These are phyloP conservation scores for Trypanosoma lewisi DNA, from an alignment of 208 protist species.

Conservation along the genomic window DNA sequence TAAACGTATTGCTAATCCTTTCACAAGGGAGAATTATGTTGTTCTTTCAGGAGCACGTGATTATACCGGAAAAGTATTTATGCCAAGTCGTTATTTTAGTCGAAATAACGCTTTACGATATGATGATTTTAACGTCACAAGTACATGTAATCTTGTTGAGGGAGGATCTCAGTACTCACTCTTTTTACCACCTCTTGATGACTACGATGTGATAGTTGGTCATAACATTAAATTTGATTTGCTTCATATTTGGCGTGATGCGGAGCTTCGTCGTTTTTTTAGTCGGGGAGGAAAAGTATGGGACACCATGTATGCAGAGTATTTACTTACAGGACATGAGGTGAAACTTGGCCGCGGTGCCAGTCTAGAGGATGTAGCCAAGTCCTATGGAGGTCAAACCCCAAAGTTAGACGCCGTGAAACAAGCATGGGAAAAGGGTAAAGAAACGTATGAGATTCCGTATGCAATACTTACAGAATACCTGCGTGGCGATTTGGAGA, in stretches of 20 bases:
- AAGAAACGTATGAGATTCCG: constrained; percentile 89
- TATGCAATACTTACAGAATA: constrained; percentile 84
- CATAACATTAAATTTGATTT: constrained; percentile 95
- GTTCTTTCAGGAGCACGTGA: constrained; percentile 87
- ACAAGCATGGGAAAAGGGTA: constrained; percentile 85
- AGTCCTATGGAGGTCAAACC: constrained; percentile 88
- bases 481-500: constrained; percentile 88
- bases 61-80: constrained; percentile 88
- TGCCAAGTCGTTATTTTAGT: constrained; percentile 81
- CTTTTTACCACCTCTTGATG: constrained; percentile 85
- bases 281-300: constrained; percentile 85
- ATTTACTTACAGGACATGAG: constrained; percentile 87
- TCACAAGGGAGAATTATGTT: constrained; percentile 87
- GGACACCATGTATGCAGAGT: constrained; percentile 94
- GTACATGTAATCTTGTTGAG: constrained; percentile 64
- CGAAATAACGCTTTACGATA: constrained; percentile 75
- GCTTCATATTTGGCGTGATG: constrained; percentile 87
- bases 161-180: constrained; percentile 77
- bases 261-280: constrained; percentile 81
- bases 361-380: constrained; percentile 86
- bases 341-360: constrained; percentile 80
- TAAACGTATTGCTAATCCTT: constrained; percentile 91
- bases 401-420: constrained; percentile 91
- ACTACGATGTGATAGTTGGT: constrained; percentile 90
- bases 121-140: constrained; percentile 70